Evolutionary conservation across 2,329 filamentous ascomycete species (phyloP).

Genomic region (Dissoconium aciculare): DNA sequence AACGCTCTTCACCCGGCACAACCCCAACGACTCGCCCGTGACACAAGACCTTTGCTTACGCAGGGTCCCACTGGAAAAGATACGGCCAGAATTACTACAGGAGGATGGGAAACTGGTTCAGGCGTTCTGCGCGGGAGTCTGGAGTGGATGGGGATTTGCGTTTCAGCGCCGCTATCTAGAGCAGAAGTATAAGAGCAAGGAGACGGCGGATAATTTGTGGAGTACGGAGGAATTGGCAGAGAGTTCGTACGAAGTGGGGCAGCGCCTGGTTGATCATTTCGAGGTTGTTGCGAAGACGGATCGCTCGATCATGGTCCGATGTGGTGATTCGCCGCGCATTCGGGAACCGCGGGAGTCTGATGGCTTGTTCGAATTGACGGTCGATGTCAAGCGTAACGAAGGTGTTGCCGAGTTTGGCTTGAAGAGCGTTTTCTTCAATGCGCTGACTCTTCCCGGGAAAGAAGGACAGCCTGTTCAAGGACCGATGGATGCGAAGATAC

Average conservation of each 20-base stretch:
- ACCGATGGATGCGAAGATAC: slow-evolving; percentile 34
- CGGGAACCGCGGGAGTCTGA: slow-evolving; percentile 43
- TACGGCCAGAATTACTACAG: slow-evolving; percentile 50
- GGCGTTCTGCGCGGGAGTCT: slow-evolving; percentile 53
- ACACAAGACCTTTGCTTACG: slow-evolving; percentile 51
- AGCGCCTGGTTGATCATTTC: slow-evolving; percentile 55
- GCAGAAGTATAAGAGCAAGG: slow-evolving; percentile 41
- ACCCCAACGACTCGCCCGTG: slow-evolving; percentile 46
- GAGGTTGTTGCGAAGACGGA: slow-evolving; percentile 52
- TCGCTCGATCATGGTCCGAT: slow-evolving; percentile 46
- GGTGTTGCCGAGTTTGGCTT: slow-evolving; percentile 48
- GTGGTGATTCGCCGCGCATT: slow-evolving; percentile 49
- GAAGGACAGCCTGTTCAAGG: slow-evolving; percentile 23
- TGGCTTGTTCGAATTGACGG: slow-evolving; percentile 51
- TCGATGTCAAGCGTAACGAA: slow-evolving; percentile 42
- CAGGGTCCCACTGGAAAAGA: slow-evolving; percentile 45
- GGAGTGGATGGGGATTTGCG: slow-evolving; percentile 46
- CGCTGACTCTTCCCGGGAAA: slow-evolving; percentile 21
- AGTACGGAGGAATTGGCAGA: slow-evolving; percentile 37
- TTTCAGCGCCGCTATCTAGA: slow-evolving; percentile 45
- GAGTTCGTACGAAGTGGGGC: slow-evolving; percentile 48
- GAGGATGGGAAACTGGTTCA: slow-evolving; percentile 46
- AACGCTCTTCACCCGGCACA: slow-evolving; percentile 42
- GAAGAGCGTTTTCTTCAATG: slow-evolving; percentile 49
- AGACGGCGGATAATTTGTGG: slow-evolving; percentile 49